Evolutionary conservation across 345 rosid genomes (phyloP).

Genomic region (Arabis hirsuta): DNA sequence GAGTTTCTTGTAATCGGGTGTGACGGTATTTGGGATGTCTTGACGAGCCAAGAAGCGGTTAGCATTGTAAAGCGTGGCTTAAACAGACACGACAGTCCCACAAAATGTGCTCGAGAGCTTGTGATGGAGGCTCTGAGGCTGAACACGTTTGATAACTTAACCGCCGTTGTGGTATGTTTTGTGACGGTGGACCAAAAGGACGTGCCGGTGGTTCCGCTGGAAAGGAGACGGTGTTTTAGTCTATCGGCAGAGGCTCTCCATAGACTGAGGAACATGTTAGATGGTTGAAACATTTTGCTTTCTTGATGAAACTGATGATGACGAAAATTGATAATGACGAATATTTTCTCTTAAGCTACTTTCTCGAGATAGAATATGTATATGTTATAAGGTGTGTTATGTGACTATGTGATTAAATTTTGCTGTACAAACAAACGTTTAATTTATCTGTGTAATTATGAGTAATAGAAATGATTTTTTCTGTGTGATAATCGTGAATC

Average conservation of each 20-base stretch:
- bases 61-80: conserved; percentile 63
- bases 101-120: conserved; percentile 76
- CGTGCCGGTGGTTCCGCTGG: conserved; percentile 32
- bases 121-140: conserved; percentile 71
- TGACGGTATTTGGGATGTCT: conserved; percentile 93
- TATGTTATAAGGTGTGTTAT: neutral
- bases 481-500: too few relatives aligned
- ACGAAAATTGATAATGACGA: conserved; percentile 26
- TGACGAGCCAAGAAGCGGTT: conserved; percentile 89
- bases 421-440: conserved; percentile 21
- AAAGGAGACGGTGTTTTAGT: conserved; percentile 61
- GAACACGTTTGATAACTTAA: conserved; percentile 73
- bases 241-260: conserved; percentile 71
- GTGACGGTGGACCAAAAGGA: conserved; percentile 51
- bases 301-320: neutral
- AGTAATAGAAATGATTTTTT: neutral
- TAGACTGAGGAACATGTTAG: conserved; percentile 63
- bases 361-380: neutral
- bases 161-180: conserved; percentile 76
- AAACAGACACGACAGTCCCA: conserved; percentile 68
- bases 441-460: conserved; percentile 1
- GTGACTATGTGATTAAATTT: conserved; percentile 3
- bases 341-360: conserved; percentile 12
- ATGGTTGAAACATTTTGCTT: conserved; percentile 33
- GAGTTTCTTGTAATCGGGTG: conserved; percentile 91